Conservation (phyloP, 2,329 filamentous ascomycete species). For the Trichoderma arundinaceum region DNA sequence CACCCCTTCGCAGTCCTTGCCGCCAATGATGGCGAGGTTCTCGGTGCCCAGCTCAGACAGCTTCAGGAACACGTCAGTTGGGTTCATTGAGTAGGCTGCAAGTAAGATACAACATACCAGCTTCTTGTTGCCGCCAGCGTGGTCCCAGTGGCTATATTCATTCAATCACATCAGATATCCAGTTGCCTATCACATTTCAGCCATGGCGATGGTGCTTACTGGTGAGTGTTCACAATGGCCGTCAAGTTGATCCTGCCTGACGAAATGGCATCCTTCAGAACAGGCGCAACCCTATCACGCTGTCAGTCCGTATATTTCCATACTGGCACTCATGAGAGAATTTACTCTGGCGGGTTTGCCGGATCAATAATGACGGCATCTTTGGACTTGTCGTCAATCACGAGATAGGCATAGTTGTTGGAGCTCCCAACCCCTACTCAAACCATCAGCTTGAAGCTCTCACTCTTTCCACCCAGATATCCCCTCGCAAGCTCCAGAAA, state of each 20-base stretch:
- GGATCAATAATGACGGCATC: constrained; percentile 82
- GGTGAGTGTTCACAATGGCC: constrained; percentile 94
- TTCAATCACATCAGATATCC: background rate
- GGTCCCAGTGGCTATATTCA: constrained; percentile 79
- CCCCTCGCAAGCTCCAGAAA: too few species aligned
- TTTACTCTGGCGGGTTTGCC: constrained; percentile 76
- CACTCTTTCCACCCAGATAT: too few species aligned
- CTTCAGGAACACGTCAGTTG: constrained; percentile 34
- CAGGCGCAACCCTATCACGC: constrained; percentile 58
- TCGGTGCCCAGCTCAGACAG: constrained; percentile 57
- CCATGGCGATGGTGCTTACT: constrained; percentile 62
- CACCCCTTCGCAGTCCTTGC: constrained; percentile 82
- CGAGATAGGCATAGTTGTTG: constrained; percentile 86
- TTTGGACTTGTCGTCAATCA: constrained; percentile 77
- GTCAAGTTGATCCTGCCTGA: constrained; percentile 78
- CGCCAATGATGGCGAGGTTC: constrained; percentile 79
- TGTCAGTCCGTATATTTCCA: constrained; percentile 19
- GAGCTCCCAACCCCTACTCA: constrained; percentile 71
- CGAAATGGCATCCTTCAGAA: constrained; percentile 75
- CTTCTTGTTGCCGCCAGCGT: constrained; percentile 88
- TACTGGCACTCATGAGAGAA: background rate
- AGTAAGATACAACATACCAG: constrained; percentile 57
- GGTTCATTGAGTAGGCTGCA: too few species aligned
- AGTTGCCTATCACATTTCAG: constrained; percentile 13
- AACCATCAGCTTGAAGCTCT: constrained; percentile 13